phyloP scores from a whole-genome alignment of 1,284 basidiomycete species.

The Wallemia ichthyophaga region DNA sequence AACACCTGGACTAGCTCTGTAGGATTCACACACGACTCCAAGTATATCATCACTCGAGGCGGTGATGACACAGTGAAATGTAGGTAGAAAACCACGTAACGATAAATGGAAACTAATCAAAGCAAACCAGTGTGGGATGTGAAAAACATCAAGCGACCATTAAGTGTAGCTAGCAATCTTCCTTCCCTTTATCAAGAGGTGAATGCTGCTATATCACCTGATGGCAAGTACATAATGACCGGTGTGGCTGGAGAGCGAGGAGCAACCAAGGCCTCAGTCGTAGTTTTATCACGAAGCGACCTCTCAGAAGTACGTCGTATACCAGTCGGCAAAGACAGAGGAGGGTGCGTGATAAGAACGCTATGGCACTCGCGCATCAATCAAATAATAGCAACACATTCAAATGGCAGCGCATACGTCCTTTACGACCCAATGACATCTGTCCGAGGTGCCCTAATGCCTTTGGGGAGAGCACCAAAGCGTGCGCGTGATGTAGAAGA shows the following conservation, averaged over 20 bases:
- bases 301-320: slow-evolving; percentile 31
- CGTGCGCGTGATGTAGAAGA: slow-evolving; percentile 34
- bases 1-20: slow-evolving; percentile 55
- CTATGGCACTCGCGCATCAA: slow-evolving; percentile 92
- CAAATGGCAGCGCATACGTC: slow-evolving; percentile 62
- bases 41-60: slow-evolving; percentile 51
- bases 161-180: slow-evolving; percentile 30
- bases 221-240: slow-evolving; percentile 57
- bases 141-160: slow-evolving; percentile 54
- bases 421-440: slow-evolving; percentile 68
- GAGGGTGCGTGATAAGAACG: slow-evolving; percentile 60
- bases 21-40: slow-evolving; percentile 52
- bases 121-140: slow-evolving; percentile 57
- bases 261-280: slow-evolving; percentile 34
- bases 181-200: slow-evolving; percentile 64
- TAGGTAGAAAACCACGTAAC: slow-evolving; percentile 20
- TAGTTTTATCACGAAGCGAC: slow-evolving; percentile 37
- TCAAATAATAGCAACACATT: slow-evolving; percentile 62
- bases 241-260: slow-evolving; percentile 32
- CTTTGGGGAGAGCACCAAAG: slow-evolving; percentile 24
- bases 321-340: slow-evolving; percentile 19
- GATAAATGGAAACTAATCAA: neutral
- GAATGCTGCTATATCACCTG: slow-evolving; percentile 73
- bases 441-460: slow-evolving; percentile 64
- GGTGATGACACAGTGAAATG: slow-evolving; percentile 82